Evolutionary conservation across 805 yeast species (phyloP), one percentile per base, ranked within the genome.

Genomic region (Yarrowia hollandica): DNA sequence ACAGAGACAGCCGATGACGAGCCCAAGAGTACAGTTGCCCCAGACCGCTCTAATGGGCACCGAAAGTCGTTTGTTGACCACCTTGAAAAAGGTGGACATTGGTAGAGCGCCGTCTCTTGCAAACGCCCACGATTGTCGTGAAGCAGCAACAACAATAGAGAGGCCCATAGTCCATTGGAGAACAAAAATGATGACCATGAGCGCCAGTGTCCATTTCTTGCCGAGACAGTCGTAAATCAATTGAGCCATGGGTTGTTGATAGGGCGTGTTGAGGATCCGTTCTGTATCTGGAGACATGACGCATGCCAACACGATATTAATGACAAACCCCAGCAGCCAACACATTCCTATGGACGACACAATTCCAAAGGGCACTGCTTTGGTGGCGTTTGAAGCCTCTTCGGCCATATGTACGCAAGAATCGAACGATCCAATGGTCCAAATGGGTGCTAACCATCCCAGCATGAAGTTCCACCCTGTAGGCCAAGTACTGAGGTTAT

Each of bases 51-150:
- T 14, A 3, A 37, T 26, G 0, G 42, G 42, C 14, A 37, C 42
- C 1, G 26, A 21, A 16, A 21, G 26, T 6, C n/a, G 21, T 4
- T 14, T 22, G 26, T 37, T 37, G 18, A 37, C 42, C 15, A 37
- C 26, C n/a, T 37, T 37, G 26, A 37, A 37, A 11, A 35, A 35
- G 1, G 5, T 12, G 3, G 41, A 35, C 6, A 35, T 19, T 15
- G 41, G 41, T 11, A 35, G 26, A n/a, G 42, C 42, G 21, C 42
- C 42, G n/a, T 37, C 42, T 37, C 42, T 21, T 1, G 42, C 26
- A 37, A 37, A 37, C 7, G 42, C 42, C 42, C 42, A 37, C 3
- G 18, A 14, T 7, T 37, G 42, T 4, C 42, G 25, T 0, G 42
- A 37, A 8, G 42, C 42, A 4, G 42, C 42, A 1, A 37, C 42